phyloP scores from a whole-genome alignment of 208 protist species.

The Crithidia sp. region DNA sequence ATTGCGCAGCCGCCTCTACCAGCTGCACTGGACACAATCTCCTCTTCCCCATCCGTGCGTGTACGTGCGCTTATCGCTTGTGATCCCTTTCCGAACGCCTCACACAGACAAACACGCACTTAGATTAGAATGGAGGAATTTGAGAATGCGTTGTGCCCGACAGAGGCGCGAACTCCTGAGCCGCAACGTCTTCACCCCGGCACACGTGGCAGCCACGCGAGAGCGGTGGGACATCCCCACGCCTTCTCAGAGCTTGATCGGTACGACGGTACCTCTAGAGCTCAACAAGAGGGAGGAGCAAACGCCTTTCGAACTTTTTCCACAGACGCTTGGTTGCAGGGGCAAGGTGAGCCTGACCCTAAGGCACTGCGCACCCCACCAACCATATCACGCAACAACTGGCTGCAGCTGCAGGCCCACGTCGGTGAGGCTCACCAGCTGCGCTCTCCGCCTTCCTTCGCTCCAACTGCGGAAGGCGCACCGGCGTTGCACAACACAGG shows the following conservation, averaged over 20 bases:
- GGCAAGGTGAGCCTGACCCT: not conserved
- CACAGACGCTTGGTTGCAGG: too few species aligned
- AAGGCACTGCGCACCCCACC: slow-evolving; percentile 10
- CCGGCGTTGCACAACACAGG: slow-evolving; percentile 2
- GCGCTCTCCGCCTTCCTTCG: not conserved
- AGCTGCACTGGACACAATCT: too few species aligned
- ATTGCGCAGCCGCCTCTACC: too few species aligned
- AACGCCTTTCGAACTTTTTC: too few species aligned
- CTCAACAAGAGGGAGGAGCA: not conserved
- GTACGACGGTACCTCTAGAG: not conserved
- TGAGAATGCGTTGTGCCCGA: not conserved
- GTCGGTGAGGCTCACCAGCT: not conserved
- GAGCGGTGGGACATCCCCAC: not conserved
- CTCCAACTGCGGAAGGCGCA: not conserved
- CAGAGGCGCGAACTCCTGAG: slow-evolving; percentile 25
- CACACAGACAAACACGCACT: not conserved
- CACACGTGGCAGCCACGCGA: slow-evolving; percentile 3
- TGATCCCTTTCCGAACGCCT: too few species aligned
- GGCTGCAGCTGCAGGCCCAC: slow-evolving; percentile 17
- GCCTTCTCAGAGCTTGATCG: not conserved
- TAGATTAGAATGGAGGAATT: not conserved
- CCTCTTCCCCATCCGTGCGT: too few species aligned
- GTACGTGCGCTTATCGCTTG: too few species aligned
- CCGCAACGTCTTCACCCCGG: slow-evolving; percentile 21
- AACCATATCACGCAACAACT: slow-evolving; percentile 12